These are phyloP conservation scores for Posidonia australis DNA, from an alignment of 106 monocot genomes.

Conservation along the genomic window DNA sequence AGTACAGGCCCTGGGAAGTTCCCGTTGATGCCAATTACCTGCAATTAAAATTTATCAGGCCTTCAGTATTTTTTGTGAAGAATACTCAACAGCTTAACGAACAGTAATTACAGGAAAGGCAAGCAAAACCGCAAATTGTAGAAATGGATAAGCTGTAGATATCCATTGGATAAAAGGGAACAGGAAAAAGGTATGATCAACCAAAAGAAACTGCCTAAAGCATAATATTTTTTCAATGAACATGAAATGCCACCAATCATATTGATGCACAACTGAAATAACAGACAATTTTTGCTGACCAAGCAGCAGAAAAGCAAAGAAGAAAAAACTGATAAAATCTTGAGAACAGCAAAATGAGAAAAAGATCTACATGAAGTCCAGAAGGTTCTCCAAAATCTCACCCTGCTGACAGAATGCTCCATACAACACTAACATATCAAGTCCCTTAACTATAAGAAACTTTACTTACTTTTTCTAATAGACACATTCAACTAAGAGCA, in stretches of 20 bases:
- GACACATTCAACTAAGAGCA: too few species aligned
- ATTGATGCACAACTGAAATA: neutral
- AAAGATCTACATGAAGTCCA: too few species aligned
- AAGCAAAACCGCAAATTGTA: neutral
- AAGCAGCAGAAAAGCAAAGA: too few species aligned
- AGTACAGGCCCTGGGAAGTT: constrained; percentile 84
- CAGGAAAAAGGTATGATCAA: neutral
- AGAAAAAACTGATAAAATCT: too few species aligned
- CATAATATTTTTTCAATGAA: neutral
- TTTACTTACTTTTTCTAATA: too few species aligned
- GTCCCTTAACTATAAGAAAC: too few species aligned
- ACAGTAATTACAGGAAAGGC: neutral
- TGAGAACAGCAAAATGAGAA: too few species aligned
- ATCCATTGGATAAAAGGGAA: neutral
- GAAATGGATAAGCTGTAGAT: neutral
- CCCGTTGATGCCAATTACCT: constrained; percentile 89
- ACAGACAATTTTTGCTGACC: too few species aligned
- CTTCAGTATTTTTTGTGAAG: neutral
- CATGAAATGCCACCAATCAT: neutral
- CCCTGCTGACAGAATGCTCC: too few species aligned
- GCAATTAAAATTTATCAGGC: constrained; percentile 13
- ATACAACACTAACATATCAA: too few species aligned
- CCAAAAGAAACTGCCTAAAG: neutral
- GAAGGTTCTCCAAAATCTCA: too few species aligned
- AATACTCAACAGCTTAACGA: neutral